Conservation (phyloP, 257 asterid species). For the Mitragyna speciosa region DNA sequence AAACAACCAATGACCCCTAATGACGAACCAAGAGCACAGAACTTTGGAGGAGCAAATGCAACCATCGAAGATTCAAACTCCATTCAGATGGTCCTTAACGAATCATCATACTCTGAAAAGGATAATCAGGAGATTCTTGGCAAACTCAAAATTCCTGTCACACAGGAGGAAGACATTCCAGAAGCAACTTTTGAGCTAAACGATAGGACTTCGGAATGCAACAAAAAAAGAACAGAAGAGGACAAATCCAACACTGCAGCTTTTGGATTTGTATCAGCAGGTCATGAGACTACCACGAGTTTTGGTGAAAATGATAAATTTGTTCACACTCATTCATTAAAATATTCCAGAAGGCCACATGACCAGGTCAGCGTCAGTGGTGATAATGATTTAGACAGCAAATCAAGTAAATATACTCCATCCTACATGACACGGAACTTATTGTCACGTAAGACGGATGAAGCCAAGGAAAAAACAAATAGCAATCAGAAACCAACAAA, state of each 20-base stretch:
- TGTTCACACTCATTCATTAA: background rate
- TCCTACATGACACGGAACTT: conserved; percentile 9
- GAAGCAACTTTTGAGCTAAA: conserved; percentile 25
- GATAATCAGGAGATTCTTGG: conserved; percentile 43
- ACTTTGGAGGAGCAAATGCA: conserved; percentile 22
- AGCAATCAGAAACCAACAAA: conserved; percentile 25
- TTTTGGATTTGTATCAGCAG: background rate
- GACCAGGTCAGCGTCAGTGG: conserved; percentile 15
- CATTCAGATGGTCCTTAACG: conserved; percentile 48
- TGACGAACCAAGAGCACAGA: conserved; percentile 22
- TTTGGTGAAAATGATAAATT: conserved; percentile 16
- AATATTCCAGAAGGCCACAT: conserved; percentile 16
- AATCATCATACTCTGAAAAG: conserved; percentile 50
- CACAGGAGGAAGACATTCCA: conserved; percentile 24
- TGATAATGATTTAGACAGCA: conserved; percentile 10
- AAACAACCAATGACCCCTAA: conserved; percentile 23
- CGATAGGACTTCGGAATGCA: conserved; percentile 33
- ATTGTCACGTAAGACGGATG: conserved; percentile 27
- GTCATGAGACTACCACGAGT: conserved; percentile 10
- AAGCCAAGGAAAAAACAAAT: conserved; percentile 22
- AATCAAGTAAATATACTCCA: conserved; percentile 18
- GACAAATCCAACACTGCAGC: conserved; percentile 14
- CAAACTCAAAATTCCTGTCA: conserved; percentile 31
- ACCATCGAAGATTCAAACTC: conserved; percentile 23
- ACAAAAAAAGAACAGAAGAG: conserved; percentile 26